Base-by-base conservation (phyloP, 2,329 filamentous ascomycete species). In the Pyrenochaeta sp. region DNA sequence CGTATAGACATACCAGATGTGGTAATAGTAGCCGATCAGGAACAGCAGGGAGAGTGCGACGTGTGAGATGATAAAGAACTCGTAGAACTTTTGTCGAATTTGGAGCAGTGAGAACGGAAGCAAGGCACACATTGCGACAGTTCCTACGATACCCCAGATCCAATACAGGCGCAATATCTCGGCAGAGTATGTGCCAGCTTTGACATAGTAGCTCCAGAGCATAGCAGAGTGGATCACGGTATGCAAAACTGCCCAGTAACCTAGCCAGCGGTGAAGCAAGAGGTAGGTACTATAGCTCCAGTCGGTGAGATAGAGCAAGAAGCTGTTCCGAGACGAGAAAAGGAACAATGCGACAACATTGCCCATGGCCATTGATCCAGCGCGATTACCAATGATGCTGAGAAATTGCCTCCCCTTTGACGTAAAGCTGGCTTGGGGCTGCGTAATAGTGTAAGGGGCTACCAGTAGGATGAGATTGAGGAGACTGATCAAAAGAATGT, bases 371-470 rank as follows among this genome's bases (percentile, higher is more conserved):
- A 76, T 49, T 11, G 61, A 39, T 0, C 72, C 72, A 1, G 65
- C 60, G 6, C 72, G 72, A 32, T 71, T 68, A 1, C 56, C 58
- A 49, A 63, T 58, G 31, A 72, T 79, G 74, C 0, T 80, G 48
- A 14, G 78, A 74, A 11, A 74, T 74, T 46, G 81, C 51, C 2
- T 72, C 58, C 4, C 79, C 79, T 3, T 75, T 71, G 2, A 81
- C 74, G 54, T 78, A 0, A 58, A 54, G 33, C 47, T 53, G 6
- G 15, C 27, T 17, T 50, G 45, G 1, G 54, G 52, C 11, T 50
- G 43, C 11, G 17, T 47, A 29, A 39, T 45, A 2, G 35, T 31
- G 32, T 57, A 60, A 7, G 44, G 37, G 18, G 57, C 56, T 10
- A 51, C 20, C 14, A 49, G 31, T 7, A 44, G 39, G 36, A 64